Percentiles rank a stretch among this genome's conserved stretches.
Evolutionary conservation across 2,329 filamentous ascomycete species (phyloP).

Genomic region (Pseudofabraea citricarpa): DNA sequence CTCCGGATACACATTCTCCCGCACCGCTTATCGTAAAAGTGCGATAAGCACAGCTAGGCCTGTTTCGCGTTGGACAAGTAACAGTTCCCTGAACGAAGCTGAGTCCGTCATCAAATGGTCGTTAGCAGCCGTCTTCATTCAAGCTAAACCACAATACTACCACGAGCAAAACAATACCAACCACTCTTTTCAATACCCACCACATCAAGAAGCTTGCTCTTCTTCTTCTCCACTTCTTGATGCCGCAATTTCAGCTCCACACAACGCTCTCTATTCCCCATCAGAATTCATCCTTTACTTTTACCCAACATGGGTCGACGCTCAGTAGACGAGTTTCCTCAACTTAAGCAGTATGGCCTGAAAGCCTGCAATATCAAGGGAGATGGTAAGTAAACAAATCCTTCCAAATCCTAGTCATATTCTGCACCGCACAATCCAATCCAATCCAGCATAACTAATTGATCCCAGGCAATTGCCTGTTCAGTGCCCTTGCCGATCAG

Average conservation of each 20-base stretch:
- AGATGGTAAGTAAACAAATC: constrained; percentile 48
- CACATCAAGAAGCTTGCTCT: background rate
- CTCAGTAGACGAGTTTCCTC: constrained; percentile 43
- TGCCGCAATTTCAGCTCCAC: background rate
- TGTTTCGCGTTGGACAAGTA: too few relatives aligned
- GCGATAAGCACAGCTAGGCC: too few relatives aligned
- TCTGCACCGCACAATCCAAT: constrained; percentile 2
- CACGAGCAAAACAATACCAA: too few relatives aligned
- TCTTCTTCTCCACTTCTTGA: constrained; percentile 1
- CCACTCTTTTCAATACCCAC: too few relatives aligned
- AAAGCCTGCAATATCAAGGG: constrained; percentile 55
- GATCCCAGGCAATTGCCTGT: constrained; percentile 60
- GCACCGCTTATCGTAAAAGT: too few relatives aligned
- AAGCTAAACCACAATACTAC: too few relatives aligned
- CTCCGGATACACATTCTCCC: too few relatives aligned
- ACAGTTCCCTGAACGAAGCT: too few relatives aligned
- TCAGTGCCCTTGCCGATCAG: constrained; percentile 64
- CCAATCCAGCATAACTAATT: constrained; percentile 2
- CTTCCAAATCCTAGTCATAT: constrained; percentile 15
- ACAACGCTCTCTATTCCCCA: background rate
- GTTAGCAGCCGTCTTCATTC: too few relatives aligned
- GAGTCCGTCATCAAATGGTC: too few relatives aligned
- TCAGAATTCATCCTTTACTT: background rate
- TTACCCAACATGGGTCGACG: constrained; percentile 3
- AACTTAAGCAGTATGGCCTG: constrained; percentile 50